Percentiles rank a stretch among this genome's conserved stretches.
phyloP scores from a whole-genome alignment of 1,284 basidiomycete genomes.

The Apiotrichum brassicae region DNA sequence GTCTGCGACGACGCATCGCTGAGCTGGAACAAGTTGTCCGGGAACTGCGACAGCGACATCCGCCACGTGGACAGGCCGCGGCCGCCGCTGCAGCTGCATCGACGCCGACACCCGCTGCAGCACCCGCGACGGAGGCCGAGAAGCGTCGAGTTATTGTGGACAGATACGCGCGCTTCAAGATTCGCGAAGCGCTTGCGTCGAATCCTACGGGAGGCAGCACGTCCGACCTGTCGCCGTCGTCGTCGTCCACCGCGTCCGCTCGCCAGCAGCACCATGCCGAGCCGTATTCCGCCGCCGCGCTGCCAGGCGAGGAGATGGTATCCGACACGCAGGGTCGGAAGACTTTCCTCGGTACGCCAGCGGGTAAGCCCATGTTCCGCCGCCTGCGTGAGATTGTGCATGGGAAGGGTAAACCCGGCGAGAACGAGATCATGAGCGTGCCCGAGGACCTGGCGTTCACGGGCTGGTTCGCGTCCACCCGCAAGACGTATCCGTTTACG shows the following conservation, averaged over 20 bases:
- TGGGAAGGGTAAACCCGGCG: conserved; percentile 4
- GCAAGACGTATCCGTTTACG: conserved; percentile 47
- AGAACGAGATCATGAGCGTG: conserved; percentile 29
- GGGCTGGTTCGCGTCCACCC: conserved; percentile 41
- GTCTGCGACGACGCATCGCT: conserved; percentile 73
- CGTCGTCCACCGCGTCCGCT: background rate
- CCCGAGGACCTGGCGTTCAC: conserved; percentile 43
- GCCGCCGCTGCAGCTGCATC: background rate
- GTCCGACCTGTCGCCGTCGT: conserved; percentile 10
- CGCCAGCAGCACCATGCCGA: conserved; percentile 20
- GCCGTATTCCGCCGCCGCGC: conserved; percentile 30
- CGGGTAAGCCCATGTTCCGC: conserved; percentile 40
- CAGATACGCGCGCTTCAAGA: conserved; percentile 42
- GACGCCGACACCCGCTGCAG: background rate
- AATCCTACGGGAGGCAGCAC: conserved; percentile 3
- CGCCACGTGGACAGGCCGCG: conserved; percentile 9
- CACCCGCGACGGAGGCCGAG: conserved; percentile 20
- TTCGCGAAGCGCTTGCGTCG: conserved; percentile 38
- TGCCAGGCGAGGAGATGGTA: conserved; percentile 41
- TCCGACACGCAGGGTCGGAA: conserved; percentile 32
- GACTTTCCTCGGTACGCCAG: conserved; percentile 37
- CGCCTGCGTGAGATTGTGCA: conserved; percentile 15
- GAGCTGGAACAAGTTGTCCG: conserved; percentile 82
- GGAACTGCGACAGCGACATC: conserved; percentile 51
- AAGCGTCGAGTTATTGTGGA: conserved; percentile 42